These are phyloP conservation scores for Cercospora sp. DNA, from an alignment of 2,329 filamentous ascomycete genomes.

Conservation along the genomic window DNA sequence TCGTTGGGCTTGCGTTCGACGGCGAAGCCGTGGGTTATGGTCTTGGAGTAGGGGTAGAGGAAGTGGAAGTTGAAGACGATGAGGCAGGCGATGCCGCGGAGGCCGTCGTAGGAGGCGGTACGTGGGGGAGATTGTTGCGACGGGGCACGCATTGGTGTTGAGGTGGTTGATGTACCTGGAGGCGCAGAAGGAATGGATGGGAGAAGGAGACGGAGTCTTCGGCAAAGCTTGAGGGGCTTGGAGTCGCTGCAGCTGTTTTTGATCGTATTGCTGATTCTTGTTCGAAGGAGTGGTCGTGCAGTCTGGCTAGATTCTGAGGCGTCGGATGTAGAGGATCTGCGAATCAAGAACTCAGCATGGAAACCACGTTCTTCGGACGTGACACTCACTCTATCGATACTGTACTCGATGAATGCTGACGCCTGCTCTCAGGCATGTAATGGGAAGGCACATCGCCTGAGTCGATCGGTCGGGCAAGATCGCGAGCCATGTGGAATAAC, in stretches of 20 bases:
- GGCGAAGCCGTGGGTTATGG: constrained; percentile 12
- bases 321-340: not conserved
- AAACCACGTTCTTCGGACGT: not conserved
- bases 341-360: not conserved
- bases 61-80: constrained; percentile 27
- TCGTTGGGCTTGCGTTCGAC: not conserved
- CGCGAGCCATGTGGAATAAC: not conserved
- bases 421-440: not conserved
- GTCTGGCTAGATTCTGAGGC: not conserved
- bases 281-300: not conserved
- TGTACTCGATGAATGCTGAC: not conserved
- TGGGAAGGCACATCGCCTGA: not conserved
- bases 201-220: not conserved
- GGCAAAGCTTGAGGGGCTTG: not conserved
- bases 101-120: constrained; percentile 19
- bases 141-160: not conserved
- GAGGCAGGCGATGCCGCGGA: constrained; percentile 21
- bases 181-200: not conserved
- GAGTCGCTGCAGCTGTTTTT: not conserved
- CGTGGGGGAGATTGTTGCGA: not conserved
- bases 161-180: not conserved
- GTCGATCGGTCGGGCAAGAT: not conserved
- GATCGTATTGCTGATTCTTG: not conserved
- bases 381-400: not conserved
- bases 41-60: constrained; percentile 17